Evolutionary conservation across 2,329 filamentous ascomycete species (phyloP), one percentile per base, ranked within the genome.

Genomic region (Cladosporium colombiae): DNA sequence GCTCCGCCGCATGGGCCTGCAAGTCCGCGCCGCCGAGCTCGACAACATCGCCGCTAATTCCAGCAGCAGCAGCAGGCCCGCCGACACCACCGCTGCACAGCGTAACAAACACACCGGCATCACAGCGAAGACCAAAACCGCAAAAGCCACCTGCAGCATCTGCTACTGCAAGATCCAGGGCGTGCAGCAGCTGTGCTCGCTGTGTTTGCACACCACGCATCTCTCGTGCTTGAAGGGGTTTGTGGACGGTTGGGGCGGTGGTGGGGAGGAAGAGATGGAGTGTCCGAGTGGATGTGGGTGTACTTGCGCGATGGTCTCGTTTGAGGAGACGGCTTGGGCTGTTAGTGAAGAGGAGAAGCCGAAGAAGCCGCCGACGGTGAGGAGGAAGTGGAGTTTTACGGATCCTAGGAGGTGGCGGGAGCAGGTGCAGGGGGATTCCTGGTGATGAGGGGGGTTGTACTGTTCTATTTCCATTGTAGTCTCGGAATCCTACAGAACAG

Each of bases 1-100:
- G 64, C 79, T 89, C 5, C 82, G 82, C n/a, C 81, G 83, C 10
- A 89, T 86, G 87, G 82, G 81, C 14, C 70, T 89, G 13, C 77
- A 81, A 14, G 79, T 85, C 25, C 79, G 84, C 68, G 81, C 83
- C 59, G 82, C 83, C 16, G 86, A 89, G 73, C 78, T 89, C 1
- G 78, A 88, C 29, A 88, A 87, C 69, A 84, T 85, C 65, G 82
- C 84, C 59, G 33, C 33, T 31, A 88, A 87, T 69, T 84, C 85
- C 29, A 21, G 11, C 49, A 29, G 27, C 27, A n/a, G 13, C 50
- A 25, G 18, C 25, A 16, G 25, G 18, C 2, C 40, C n/a, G 40
- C 8, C n/a, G 8, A 46, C 40, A 4, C 40, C n/a, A 4, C 40
- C 11, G 10, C 40, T 7, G 44, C 64, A 62, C 25, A 63, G 60